phyloP scores from a whole-genome alignment of 2,329 filamentous ascomycete species.

The Pseudocercospora pini-densiflorae region DNA sequence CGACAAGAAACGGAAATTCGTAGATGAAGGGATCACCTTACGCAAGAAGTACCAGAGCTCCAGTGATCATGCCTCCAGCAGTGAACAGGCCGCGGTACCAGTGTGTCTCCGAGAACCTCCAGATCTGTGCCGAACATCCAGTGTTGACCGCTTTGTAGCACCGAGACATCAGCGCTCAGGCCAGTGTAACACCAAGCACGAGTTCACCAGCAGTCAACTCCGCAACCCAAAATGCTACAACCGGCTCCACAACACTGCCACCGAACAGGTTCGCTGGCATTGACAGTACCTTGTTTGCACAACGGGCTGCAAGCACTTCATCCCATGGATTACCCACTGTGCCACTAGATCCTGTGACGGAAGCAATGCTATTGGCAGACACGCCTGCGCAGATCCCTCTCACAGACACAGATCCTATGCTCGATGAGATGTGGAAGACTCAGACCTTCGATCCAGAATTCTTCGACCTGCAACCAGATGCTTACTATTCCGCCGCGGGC shows the following conservation, averaged over 20 bases:
- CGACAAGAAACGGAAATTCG: constrained; percentile 43
- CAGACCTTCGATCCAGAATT: constrained; percentile 37
- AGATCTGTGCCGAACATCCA: neutral
- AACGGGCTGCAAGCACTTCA: neutral
- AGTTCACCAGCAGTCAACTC: constrained; percentile 7
- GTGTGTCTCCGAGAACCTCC: constrained; percentile 6
- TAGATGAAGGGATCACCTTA: constrained; percentile 40
- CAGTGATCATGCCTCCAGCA: constrained; percentile 17
- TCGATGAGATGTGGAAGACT: constrained; percentile 31
- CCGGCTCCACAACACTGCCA: neutral
- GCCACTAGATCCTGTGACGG: constrained; percentile 18
- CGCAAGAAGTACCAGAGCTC: constrained; percentile 38
- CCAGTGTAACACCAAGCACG: neutral
- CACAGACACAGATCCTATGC: constrained; percentile 22
- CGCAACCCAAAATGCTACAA: neutral
- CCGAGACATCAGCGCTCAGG: neutral
- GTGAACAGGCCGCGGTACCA: constrained; percentile 16
- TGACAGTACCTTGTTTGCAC: constrained; percentile 1
- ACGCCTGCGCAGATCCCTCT: constrained; percentile 23
- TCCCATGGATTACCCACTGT: constrained; percentile 6
- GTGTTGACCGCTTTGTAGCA: neutral
- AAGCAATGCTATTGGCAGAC: constrained; percentile 23
- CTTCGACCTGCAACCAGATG: constrained; percentile 39
- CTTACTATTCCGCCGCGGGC: constrained; percentile 35
- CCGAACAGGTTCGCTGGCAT: neutral